Evolutionary conservation across 2,329 filamentous ascomycete genomes (phyloP).

Genomic region (Clonostachys sp.): DNA sequence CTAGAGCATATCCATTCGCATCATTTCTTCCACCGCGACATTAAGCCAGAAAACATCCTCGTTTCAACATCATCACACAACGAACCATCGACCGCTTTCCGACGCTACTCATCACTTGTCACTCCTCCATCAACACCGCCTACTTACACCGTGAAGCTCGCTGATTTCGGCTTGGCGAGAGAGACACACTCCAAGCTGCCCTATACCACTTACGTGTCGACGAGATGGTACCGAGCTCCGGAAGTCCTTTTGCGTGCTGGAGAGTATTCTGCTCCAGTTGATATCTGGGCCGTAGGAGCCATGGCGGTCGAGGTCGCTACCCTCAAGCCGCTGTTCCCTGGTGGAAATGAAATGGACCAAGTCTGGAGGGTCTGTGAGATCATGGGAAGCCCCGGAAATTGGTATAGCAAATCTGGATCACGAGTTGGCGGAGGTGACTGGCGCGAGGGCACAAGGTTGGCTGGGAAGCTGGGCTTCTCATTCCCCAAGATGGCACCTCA

Average conservation of each 20-base stretch:
- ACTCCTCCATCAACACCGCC: slow-evolving; percentile 94
- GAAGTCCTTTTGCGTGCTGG: slow-evolving; percentile 91
- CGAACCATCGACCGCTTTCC: slow-evolving; percentile 80
- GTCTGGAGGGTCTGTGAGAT: slow-evolving; percentile 99
- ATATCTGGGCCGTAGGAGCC: slow-evolving; percentile 97
- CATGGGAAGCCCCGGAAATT: slow-evolving; percentile 97
- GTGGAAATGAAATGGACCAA: slow-evolving; percentile 97
- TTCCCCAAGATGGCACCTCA: slow-evolving; percentile 99
- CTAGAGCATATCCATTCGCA: slow-evolving; percentile 97
- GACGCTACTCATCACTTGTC: slow-evolving; percentile 86
- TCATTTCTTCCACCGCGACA: slow-evolving; percentile 93
- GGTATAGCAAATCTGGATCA: slow-evolving; percentile 87
- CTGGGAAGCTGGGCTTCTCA: slow-evolving; percentile 94
- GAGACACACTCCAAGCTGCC: slow-evolving; percentile 95
- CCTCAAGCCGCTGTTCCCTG: slow-evolving; percentile 92
- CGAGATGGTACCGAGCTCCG: slow-evolving; percentile 94
- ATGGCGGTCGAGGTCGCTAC: slow-evolving; percentile 99
- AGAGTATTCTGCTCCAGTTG: slow-evolving; percentile 94
- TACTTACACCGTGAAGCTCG: slow-evolving; percentile 94
- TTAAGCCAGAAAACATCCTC: slow-evolving; percentile 89
- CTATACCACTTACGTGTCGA: slow-evolving; percentile 98
- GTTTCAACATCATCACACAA: slow-evolving; percentile 85
- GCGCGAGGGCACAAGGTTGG: slow-evolving; percentile 89
- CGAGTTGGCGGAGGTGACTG: slow-evolving; percentile 94
- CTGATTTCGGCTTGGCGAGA: slow-evolving; percentile 94